phyloP scores from a whole-genome alignment of 2,329 filamentous ascomycete species.

The Hymenoscyphus infarciens region DNA sequence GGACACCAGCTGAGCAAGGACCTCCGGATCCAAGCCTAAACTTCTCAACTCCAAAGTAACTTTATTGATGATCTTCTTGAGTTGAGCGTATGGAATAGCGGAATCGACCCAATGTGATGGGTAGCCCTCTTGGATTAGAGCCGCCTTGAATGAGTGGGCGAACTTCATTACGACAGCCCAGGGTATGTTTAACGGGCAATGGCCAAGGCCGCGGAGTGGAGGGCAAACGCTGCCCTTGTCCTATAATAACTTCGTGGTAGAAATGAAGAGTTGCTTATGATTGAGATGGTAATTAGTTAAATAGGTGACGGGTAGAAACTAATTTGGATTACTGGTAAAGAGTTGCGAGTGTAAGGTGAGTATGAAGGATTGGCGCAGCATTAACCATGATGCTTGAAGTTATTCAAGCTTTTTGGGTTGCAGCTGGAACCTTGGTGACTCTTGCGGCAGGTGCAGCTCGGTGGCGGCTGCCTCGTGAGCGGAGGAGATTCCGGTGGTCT shows the following conservation, averaged over 20 bases:
- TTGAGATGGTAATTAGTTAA: background rate
- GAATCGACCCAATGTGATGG: slow-evolving; percentile 68
- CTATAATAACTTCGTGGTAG: background rate
- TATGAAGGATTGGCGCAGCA: background rate
- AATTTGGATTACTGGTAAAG: background rate
- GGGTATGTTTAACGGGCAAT: background rate
- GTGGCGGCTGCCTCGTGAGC: background rate
- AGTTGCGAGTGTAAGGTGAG: background rate
- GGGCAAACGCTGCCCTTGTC: background rate
- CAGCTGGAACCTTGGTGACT: background rate
- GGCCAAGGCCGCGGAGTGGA: background rate
- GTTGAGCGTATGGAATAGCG: slow-evolving; percentile 77
- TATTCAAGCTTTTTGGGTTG: background rate
- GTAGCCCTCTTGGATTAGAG: slow-evolving; percentile 68
- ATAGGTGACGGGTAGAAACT: background rate
- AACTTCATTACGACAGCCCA: slow-evolving; percentile 80
- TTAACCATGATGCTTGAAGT: background rate
- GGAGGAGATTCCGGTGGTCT: too few relatives aligned
- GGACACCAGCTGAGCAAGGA: slow-evolving; percentile 59
- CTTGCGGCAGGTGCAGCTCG: too few relatives aligned
- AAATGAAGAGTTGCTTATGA: background rate
- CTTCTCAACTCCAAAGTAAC: slow-evolving; percentile 63
- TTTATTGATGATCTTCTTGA: slow-evolving; percentile 87
- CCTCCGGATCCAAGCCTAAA: slow-evolving; percentile 69
- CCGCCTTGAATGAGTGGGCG: slow-evolving; percentile 70